Base-by-base conservation (phyloP, 495 filamentous ascomycete species). In the Xylaria longipes region DNA sequence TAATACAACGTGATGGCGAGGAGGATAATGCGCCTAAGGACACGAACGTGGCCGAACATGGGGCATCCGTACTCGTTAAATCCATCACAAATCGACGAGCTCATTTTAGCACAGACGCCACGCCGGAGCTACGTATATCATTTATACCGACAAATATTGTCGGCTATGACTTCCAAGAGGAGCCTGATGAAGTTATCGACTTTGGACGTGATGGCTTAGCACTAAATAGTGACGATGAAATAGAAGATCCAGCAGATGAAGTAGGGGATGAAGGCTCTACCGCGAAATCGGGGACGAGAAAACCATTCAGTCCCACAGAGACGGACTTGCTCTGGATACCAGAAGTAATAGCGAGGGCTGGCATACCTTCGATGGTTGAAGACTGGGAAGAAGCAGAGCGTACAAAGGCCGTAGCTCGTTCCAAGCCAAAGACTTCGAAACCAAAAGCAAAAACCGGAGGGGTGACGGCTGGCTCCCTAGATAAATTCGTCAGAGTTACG, bases 101-200 rank as follows among this genome's bases (percentile, higher is more conserved):
- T 45, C 94, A 94, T 79, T 86, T 87, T 69, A 90, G 86, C 57
- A 95, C 91, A 0, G 97, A 96, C 75, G 89, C 87, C 12, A 85
- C 88, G 2, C 86, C 88, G 3, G 95, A 99, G 72, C 73, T 97
- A 7, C 91, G 95, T 20, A 76, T 97, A 57, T 89, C 91, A 11
- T 97, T 91, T 73, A 82, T 90, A 29, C 97, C 96, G 0, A 85
- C 87, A 1, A 88, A 93, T 39, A 84, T 98, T 43, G 92, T 97
- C 31, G 87, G 88, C 4, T 81, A 98, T 60, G 90, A 97, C 75
- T 83, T 97, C 9, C 84, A 86, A 46, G 82, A 84, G 0, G 93
- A 95, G 73, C 87, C 89, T 37, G 87, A 91, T 46, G 91, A 90
- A 65, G 82, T 82, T 0, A 82, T 84, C 11, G 83, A 81, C 4